Evolutionary conservation across 257 asterid species (phyloP), one percentile per base, ranked within the genome.

Genomic region (Ehretia macrophylla): DNA sequence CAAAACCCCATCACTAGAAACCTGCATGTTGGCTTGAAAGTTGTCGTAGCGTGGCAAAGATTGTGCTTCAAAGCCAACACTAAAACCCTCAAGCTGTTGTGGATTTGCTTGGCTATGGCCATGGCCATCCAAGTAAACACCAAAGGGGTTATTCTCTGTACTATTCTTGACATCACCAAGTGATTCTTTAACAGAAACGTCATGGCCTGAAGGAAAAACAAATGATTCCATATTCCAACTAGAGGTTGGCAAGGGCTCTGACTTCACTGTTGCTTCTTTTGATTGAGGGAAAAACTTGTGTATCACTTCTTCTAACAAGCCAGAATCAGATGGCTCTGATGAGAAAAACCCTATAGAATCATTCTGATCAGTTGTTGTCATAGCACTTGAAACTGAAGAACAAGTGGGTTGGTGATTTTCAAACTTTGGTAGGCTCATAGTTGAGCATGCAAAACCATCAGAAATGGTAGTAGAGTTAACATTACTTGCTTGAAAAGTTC

Each of bases 301-400:
- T 14, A 77, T 53, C 18, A 74, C 76, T 51, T 75, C 81, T 32
- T 74, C 79, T 19, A 71, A 23, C 14, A 79, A 20, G 22, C 83
- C 82, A 4, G 86, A 81, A 71, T 64, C 83, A 8, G 83, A 69
- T 1, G 69, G 68, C 68, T 87, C 96, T 0, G 71, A 53, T 0
- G 76, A 64, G 17, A 86, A 88, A 56, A 88, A 84, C 0, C 80
- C 94, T 82, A 85, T 63, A 52, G 79, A 53, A 23, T 76, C 69
- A 39, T 39, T 59, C 27, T 64, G 65, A 32, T 68, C 55, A n/a
- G 22, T n/a, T n/a, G n/a, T 50, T 47, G 23, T 44, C 0, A 17
- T 5, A 42, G 65, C 12, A 19, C 65, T 47, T 37, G 44, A 14
- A 35, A 56, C 62, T 9, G 50, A 59, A 11, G 60, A 27, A 13